These are phyloP conservation scores for Claviceps maximensis DNA, from an alignment of 2,329 filamentous ascomycete species.

Conservation along the genomic window DNA sequence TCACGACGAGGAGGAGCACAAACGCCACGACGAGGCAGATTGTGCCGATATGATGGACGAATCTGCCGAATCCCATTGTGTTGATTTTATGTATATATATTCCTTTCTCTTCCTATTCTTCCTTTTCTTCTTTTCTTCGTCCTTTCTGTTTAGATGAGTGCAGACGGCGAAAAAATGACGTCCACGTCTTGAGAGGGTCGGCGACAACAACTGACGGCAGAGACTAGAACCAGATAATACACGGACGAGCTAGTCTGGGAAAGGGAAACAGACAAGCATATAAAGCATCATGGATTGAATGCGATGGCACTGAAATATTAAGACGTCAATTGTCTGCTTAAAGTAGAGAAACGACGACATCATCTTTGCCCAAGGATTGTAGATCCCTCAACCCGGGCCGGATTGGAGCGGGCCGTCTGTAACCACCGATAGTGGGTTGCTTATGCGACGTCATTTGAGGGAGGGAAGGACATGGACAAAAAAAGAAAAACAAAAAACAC, in stretches of 20 bases:
- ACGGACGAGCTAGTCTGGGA: neutral
- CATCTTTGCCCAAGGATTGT: no score
- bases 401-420: neutral
- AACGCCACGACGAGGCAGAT: conserved; percentile 42
- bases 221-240: neutral
- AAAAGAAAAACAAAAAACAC: no score
- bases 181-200: neutral
- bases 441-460: neutral
- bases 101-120: neutral
- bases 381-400: neutral
- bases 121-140: neutral
- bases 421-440: neutral
- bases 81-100: neutral
- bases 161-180: no score
- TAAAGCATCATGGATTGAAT: conserved; percentile 3
- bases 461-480: neutral
- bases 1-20: conserved; percentile 43
- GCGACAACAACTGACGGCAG: neutral
- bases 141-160: neutral
- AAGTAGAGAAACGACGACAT: neutral
- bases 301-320: neutral
- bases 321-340: neutral
- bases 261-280: conserved; percentile 1
- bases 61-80: conserved; percentile 32
- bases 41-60: conserved; percentile 44